phyloP scores from a whole-genome alignment of 2,329 filamentous ascomycete species.

The Alternaria gaisen region DNA sequence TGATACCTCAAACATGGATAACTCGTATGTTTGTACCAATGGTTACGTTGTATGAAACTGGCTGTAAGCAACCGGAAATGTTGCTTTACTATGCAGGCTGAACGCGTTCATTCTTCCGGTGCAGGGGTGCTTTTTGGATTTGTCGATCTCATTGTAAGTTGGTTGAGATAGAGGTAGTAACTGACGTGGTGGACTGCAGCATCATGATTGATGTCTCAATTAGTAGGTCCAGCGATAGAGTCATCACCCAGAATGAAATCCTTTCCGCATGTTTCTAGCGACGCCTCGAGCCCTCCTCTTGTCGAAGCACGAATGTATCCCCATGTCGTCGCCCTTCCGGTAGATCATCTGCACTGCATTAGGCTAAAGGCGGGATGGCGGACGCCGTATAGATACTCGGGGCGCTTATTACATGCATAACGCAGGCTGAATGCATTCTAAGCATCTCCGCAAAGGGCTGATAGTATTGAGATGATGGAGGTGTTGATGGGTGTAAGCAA shows the following conservation, averaged over 20 bases:
- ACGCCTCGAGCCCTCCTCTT: not conserved
- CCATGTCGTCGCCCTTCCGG: not conserved
- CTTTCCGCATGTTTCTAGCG: not conserved
- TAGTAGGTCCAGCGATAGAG: not conserved
- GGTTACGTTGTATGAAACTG: not conserved
- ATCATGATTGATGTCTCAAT: not conserved
- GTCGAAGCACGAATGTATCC: not conserved
- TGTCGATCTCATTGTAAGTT: not conserved
- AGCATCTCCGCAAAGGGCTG: not conserved
- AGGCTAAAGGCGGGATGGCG: slow-evolving; percentile 3
- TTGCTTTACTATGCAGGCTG: not conserved
- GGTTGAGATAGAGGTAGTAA: not conserved
- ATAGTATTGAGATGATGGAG: not conserved
- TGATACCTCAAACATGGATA: not conserved
- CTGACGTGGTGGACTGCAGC: not conserved
- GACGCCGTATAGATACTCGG: not conserved
- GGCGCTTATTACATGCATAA: not conserved
- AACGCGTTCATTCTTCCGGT: not conserved
- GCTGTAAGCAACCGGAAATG: not conserved
- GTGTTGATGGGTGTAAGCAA: not conserved
- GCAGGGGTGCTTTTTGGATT: not conserved
- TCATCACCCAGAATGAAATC: not conserved
- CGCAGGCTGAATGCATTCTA: not conserved
- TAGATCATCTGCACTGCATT: slow-evolving; percentile 1
- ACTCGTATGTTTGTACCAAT: not conserved